These are phyloP conservation scores for Ambrosia trifida DNA, from an alignment of 129 eudicot species.

Conservation along the genomic window DNA sequence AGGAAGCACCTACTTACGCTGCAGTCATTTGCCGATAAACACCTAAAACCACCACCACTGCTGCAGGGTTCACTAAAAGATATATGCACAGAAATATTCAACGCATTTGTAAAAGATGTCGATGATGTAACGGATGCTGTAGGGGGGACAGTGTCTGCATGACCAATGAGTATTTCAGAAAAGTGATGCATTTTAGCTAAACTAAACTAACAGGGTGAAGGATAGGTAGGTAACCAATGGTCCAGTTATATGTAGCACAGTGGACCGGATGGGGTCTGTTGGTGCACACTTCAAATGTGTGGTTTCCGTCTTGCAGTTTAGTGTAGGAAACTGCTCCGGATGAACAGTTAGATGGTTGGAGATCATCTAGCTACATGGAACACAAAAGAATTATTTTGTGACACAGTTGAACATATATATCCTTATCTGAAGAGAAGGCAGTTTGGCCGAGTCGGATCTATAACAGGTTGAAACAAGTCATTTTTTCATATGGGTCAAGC, in stretches of 20 bases:
- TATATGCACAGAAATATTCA: conserved; percentile 58
- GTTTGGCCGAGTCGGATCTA: neutral
- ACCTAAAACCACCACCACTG: conserved; percentile 63
- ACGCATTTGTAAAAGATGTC: conserved; percentile 62
- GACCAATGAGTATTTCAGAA: neutral
- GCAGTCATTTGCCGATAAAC: conserved; percentile 70
- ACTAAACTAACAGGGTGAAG: conserved; percentile 16
- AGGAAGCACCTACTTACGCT: conserved; percentile 75
- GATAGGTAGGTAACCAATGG: conserved; percentile 53
- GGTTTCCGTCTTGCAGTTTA: conserved; percentile 65
- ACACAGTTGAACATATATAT: neutral
- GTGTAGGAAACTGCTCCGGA: conserved; percentile 52
- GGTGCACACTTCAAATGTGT: conserved; percentile 70
- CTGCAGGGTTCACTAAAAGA: conserved; percentile 72
- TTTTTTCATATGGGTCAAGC: too few relatives aligned
- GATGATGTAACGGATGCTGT: conserved; percentile 66
- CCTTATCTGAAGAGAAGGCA: neutral
- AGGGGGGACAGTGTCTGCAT: conserved; percentile 85
- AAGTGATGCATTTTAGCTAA: neutral
- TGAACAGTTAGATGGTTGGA: conserved; percentile 53
- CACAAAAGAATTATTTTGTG: neutral
- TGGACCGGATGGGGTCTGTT: conserved; percentile 43
- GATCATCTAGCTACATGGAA: conserved; percentile 70
- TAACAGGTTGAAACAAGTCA: neutral
- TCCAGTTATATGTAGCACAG: conserved; percentile 82